Evolutionary conservation across 1,284 basidiomycete genomes (phyloP).

Genomic region (Apiotrichum laibachii): DNA sequence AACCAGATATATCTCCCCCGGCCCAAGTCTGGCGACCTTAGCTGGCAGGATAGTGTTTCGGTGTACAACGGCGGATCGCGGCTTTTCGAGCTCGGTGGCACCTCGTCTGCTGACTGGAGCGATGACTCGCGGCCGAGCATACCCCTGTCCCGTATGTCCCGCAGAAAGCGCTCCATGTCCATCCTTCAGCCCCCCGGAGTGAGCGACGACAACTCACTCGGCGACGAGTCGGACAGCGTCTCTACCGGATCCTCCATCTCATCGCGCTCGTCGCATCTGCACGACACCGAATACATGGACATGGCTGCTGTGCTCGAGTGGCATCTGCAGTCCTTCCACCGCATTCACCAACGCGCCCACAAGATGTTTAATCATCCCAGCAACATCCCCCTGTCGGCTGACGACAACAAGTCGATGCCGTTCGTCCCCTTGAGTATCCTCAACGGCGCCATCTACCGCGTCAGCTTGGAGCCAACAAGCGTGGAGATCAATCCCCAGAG

Average conservation of each 20-base stretch:
- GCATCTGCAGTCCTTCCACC: slow-evolving; percentile 10
- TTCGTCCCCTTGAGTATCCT: slow-evolving; percentile 12
- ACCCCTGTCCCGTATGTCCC: slow-evolving; percentile 8
- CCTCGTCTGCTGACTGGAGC: slow-evolving; percentile 14
- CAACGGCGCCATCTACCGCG: slow-evolving; percentile 13
- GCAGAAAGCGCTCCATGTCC: slow-evolving; percentile 6
- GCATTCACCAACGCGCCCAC: slow-evolving; percentile 12
- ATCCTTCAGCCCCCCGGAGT: not conserved
- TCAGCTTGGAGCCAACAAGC: slow-evolving; percentile 10
- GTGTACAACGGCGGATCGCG: not conserved
- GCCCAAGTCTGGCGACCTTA: slow-evolving; percentile 13
- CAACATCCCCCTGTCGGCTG: not conserved
- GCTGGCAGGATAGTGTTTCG: slow-evolving; percentile 8
- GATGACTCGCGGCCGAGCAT: slow-evolving; percentile 6
- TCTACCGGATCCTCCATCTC: slow-evolving; percentile 13
- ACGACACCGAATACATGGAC: not conserved
- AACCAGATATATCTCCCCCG: slow-evolving; percentile 36
- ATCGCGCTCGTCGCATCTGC: not conserved
- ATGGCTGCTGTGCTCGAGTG: slow-evolving; percentile 13
- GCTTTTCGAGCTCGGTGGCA: not conserved
- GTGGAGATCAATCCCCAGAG: slow-evolving; percentile 18
- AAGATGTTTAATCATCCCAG: slow-evolving; percentile 5
- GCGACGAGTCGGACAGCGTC: slow-evolving; percentile 29
- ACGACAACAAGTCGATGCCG: not conserved
- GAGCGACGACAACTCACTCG: slow-evolving; percentile 17